Evolutionary conservation across 192 early-diverging fungal genomes (phyloP).

Genomic region (Linnemannia hyalina): DNA sequence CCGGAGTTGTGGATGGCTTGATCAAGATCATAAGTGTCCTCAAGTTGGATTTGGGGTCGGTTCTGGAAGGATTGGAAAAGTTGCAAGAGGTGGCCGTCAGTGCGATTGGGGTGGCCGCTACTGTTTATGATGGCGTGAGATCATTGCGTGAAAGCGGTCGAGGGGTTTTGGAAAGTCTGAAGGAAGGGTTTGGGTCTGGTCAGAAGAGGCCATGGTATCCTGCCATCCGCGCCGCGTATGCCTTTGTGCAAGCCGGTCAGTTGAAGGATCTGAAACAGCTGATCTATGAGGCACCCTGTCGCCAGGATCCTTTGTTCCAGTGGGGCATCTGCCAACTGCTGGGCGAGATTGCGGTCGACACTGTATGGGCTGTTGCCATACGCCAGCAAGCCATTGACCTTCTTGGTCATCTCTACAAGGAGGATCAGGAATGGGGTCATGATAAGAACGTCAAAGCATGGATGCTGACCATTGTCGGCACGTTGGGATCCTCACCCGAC

Average conservation of each 20-base stretch:
- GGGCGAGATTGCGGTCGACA: background rate
- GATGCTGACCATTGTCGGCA: background rate
- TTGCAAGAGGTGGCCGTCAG: background rate
- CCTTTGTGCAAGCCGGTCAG: background rate
- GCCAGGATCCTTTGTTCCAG: background rate
- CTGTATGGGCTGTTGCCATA: background rate
- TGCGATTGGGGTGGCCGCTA: background rate
- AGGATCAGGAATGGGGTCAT: background rate
- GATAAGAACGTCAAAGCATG: background rate
- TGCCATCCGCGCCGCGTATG: background rate
- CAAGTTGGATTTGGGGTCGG: background rate
- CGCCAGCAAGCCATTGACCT: background rate
- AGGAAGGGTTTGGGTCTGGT: background rate
- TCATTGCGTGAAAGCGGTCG: background rate
- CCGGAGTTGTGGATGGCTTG: background rate
- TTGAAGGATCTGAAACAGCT: background rate
- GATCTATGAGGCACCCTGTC: background rate
- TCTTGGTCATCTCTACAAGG: background rate
- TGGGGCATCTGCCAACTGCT: background rate
- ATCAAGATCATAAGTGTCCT: background rate
- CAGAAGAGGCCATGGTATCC: background rate
- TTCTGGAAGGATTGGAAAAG: background rate
- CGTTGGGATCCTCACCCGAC: background rate
- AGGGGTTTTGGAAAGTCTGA: background rate
- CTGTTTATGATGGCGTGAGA: background rate